phyloP scores from a whole-genome alignment of 495 filamentous ascomycete species.

The Pyronema omphalodes region DNA sequence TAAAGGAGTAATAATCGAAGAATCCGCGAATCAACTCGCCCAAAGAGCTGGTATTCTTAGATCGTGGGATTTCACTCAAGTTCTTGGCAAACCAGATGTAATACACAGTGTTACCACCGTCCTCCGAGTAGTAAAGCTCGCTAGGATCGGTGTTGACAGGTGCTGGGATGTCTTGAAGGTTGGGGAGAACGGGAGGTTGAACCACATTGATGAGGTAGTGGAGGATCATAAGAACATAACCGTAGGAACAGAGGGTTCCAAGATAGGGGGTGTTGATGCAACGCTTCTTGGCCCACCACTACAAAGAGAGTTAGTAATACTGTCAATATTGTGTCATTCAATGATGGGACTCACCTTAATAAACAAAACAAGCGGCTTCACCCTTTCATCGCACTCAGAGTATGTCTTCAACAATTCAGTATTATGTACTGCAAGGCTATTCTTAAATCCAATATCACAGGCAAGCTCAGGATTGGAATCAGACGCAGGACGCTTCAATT shows the following conservation, averaged over 20 bases:
- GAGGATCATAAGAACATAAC: conserved; percentile 84
- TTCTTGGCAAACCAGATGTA: conserved; percentile 20
- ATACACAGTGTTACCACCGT: conserved; percentile 9
- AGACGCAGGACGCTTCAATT: conserved; percentile 44
- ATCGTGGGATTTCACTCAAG: conserved; percentile 1
- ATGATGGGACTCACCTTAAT: conserved; percentile 38
- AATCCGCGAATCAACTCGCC: conserved; percentile 54
- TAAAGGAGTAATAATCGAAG: conserved; percentile 60
- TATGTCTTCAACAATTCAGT: conserved; percentile 62
- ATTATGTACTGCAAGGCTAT: conserved; percentile 59
- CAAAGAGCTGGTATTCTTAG: conserved; percentile 24
- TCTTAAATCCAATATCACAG: conserved; percentile 73
- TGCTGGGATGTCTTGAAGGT: conserved; percentile 41
- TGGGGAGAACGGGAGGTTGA: conserved; percentile 57
- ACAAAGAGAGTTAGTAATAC: neutral
- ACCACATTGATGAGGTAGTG: conserved; percentile 70
- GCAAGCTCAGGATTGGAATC: conserved; percentile 11
- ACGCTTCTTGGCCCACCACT: conserved; percentile 57
- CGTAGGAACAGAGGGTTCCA: conserved; percentile 68
- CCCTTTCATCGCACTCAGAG: conserved; percentile 49
- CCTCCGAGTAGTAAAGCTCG: conserved; percentile 22
- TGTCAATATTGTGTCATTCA: neutral
- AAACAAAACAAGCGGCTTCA: conserved; percentile 57
- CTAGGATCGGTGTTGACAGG: conserved; percentile 7
- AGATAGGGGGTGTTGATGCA: conserved; percentile 67